Evolutionary conservation across 352 stramenopile genomes (phyloP).

Genomic region (Phytophthora fragariae): DNA sequence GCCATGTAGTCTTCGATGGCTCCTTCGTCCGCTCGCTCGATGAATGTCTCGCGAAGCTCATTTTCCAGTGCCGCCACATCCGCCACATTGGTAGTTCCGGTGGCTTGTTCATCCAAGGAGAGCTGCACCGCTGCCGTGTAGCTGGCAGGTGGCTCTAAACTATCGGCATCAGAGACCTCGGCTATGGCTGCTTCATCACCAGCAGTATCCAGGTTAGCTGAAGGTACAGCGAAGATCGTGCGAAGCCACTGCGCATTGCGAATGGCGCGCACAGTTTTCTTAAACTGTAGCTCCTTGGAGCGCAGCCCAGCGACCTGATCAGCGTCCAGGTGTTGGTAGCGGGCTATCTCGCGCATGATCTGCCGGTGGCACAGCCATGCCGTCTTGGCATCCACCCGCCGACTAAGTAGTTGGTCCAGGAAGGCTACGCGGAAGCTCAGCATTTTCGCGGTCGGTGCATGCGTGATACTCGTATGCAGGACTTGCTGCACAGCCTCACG

Average conservation of each 20-base stretch:
- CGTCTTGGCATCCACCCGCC: constrained; percentile 78
- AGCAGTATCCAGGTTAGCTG: neutral
- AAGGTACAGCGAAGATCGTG: constrained; percentile 14
- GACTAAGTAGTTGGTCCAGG: constrained; percentile 66
- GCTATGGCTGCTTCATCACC: constrained; percentile 12
- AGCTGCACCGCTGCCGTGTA: constrained; percentile 52
- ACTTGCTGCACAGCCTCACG: constrained; percentile 54
- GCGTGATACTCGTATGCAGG: constrained; percentile 60
- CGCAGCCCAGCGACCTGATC: constrained; percentile 70
- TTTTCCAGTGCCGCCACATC: constrained; percentile 71
- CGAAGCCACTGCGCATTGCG: constrained; percentile 56
- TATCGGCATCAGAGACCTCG: constrained; percentile 1
- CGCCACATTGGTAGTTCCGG: constrained; percentile 7
- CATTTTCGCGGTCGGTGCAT: constrained; percentile 60
- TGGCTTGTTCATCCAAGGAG: constrained; percentile 21
- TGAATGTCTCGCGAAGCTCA: constrained; percentile 66
- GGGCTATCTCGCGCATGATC: constrained; percentile 81
- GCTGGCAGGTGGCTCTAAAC: constrained; percentile 14
- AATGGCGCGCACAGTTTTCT: constrained; percentile 71
- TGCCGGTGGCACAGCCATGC: constrained; percentile 82
- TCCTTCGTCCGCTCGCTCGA: constrained; percentile 63
- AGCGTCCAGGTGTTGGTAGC: constrained; percentile 73
- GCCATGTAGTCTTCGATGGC: constrained; percentile 77
- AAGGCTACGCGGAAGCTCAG: constrained; percentile 75
- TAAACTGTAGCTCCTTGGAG: constrained; percentile 75